A percentile compares a stretch with the other conserved stretches of the same genome.
Conservation (phyloP, 2,329 filamentous ascomycete genomes). For the Akanthomyces lecanii region DNA sequence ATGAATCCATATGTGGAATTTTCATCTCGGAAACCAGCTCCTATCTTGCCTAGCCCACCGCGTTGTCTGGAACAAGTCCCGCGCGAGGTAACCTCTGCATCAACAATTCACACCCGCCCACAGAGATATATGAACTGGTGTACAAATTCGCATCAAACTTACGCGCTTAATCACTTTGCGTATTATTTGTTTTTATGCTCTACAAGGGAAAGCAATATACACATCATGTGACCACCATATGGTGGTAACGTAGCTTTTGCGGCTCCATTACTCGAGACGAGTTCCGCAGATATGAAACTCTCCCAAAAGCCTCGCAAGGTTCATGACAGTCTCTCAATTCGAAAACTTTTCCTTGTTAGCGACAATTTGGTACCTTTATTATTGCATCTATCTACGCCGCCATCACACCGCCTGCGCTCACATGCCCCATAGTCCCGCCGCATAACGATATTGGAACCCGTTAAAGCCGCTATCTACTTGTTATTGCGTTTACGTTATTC, state of each 20-base stretch:
- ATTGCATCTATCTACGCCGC: background rate
- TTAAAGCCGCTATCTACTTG: background rate
- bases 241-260: background rate
- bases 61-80: background rate
- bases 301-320: background rate
- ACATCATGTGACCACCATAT: background rate
- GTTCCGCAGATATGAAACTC: background rate
- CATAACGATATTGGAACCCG: background rate
- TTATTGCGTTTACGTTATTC: background rate
- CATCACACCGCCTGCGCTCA: background rate
- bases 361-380: background rate
- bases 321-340: background rate
- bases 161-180: background rate
- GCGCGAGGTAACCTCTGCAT: background rate
- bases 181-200: background rate
- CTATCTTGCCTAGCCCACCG: background rate
- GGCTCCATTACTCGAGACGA: slow-evolving; percentile 1
- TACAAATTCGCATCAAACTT: background rate
- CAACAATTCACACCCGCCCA: background rate
- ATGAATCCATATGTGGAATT: background rate
- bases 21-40: background rate
- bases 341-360: background rate
- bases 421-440: background rate
- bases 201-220: background rate
- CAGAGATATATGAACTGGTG: background rate